Conservation (phyloP, 1,284 basidiomycete genomes). For the Leccinum subrobustum region DNA sequence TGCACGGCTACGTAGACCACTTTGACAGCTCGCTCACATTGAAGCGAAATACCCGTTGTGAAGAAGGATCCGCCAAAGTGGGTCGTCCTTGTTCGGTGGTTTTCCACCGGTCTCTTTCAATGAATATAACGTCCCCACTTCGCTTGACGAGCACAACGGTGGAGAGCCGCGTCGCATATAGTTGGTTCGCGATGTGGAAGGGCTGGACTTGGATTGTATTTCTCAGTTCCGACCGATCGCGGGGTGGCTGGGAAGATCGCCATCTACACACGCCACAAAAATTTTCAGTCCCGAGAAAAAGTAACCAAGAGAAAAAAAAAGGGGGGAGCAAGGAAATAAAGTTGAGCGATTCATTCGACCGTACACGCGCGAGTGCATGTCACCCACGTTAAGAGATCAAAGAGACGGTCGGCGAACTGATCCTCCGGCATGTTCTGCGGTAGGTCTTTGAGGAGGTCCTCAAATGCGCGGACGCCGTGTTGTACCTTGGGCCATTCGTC, state of each 20-base stretch:
- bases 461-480: constrained; percentile 50
- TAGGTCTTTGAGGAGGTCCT: constrained; percentile 38
- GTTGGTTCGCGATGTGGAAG: constrained; percentile 28
- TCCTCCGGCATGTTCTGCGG: constrained; percentile 43
- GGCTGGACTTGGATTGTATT: constrained; percentile 64
- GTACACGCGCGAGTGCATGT: not conserved
- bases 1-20: constrained; percentile 18
- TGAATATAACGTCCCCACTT: constrained; percentile 59
- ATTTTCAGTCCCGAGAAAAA: constrained; percentile 4
- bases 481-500: constrained; percentile 70
- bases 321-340: not conserved
- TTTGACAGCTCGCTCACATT: constrained; percentile 26
- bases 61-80: constrained; percentile 39
- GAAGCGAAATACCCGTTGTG: constrained; percentile 55
- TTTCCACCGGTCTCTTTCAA: constrained; percentile 71
- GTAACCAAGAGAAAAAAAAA: not conserved
- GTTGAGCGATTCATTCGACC: constrained; percentile 11
- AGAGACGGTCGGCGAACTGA: constrained; percentile 54
- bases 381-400: constrained; percentile 63
- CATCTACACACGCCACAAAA: constrained; percentile 37
- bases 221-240: constrained; percentile 50
- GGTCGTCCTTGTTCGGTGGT: constrained; percentile 38
- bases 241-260: constrained; percentile 45
- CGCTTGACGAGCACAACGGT: constrained; percentile 67
- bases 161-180: constrained; percentile 72